These are phyloP conservation scores for Penicillium turbatum DNA, from an alignment of 495 filamentous ascomycete genomes.

Conservation along the genomic window DNA sequence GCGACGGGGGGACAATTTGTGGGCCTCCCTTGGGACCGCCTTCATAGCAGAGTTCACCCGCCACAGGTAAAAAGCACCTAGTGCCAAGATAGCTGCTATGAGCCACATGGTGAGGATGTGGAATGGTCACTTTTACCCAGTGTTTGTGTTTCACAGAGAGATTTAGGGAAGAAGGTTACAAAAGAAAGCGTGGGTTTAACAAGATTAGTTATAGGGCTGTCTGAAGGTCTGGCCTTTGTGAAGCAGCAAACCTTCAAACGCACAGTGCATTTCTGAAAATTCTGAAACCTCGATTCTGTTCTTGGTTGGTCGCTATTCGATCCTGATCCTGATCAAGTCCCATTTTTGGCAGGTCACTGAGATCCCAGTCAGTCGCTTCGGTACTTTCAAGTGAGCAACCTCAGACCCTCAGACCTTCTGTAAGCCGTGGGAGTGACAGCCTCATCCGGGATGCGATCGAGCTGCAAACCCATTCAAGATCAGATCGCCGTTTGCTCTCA, in stretches of 20 bases:
- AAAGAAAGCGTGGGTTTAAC: neutral
- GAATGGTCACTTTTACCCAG: neutral
- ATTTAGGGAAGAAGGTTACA: neutral
- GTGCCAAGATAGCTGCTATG: constrained; percentile 14
- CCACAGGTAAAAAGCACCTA: constrained; percentile 43
- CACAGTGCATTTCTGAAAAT: neutral
- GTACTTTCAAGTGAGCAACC: constrained; percentile 3
- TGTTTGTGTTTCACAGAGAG: neutral
- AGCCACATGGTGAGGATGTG: constrained; percentile 6
- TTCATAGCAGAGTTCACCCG: constrained; percentile 50
- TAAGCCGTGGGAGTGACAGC: neutral
- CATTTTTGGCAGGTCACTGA: constrained; percentile 8
- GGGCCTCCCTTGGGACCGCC: constrained; percentile 43
- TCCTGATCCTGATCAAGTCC: neutral
- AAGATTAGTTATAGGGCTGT: neutral
- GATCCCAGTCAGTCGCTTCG: constrained; percentile 3
- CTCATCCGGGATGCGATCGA: neutral
- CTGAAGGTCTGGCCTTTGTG: neutral
- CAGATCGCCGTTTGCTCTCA: neutral
- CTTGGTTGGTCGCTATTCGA: neutral
- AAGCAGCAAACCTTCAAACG: neutral
- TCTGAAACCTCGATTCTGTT: neutral
- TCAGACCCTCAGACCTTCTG: neutral
- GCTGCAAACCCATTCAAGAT: neutral
- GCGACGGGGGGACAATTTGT: constrained; percentile 40